Evolutionary conservation across 2,329 filamentous ascomycete species (phyloP).

Genomic region (Cordyceps javanica): DNA sequence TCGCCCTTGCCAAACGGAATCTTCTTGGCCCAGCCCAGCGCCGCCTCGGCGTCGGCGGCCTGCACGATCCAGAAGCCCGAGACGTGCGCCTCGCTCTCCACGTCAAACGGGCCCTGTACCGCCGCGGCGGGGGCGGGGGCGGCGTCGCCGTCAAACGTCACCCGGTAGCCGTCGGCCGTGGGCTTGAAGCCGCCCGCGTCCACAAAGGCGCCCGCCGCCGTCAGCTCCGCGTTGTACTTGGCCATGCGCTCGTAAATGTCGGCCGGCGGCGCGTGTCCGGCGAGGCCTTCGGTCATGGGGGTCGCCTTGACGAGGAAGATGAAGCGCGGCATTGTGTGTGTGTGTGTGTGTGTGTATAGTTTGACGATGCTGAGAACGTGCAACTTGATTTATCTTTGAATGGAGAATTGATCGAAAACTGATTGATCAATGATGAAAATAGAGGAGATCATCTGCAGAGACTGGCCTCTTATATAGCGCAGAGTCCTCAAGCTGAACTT

Average conservation of each 20-base stretch:
- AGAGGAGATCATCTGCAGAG: not conserved
- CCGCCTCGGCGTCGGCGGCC: constrained; percentile 23
- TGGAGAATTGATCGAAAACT: not conserved
- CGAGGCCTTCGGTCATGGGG: constrained; percentile 18
- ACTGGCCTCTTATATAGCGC: not conserved
- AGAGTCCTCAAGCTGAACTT: not conserved
- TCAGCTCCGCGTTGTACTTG: constrained; percentile 17
- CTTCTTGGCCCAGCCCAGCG: constrained; percentile 25
- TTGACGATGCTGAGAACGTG: not conserved
- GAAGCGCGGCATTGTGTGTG: constrained; percentile 22
- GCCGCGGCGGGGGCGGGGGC: constrained; percentile 16
- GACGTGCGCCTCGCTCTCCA: constrained; percentile 20
- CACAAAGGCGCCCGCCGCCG: constrained; percentile 22
- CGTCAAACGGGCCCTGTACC: constrained; percentile 25
- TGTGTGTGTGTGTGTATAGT: not conserved
- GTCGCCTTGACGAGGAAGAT: constrained; percentile 26
- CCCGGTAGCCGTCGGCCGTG: constrained; percentile 22
- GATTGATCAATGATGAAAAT: not conserved
- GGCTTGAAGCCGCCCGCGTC: constrained; percentile 22
- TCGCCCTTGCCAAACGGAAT: constrained; percentile 22
- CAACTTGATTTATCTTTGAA: not conserved
- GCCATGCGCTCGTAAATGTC: constrained; percentile 22
- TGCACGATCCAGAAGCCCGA: constrained; percentile 28
- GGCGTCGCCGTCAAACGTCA: constrained; percentile 19
- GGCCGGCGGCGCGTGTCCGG: constrained; percentile 13